These are phyloP conservation scores for Linum lewisii DNA, from an alignment of 345 rosid species.

Conservation along the genomic window DNA sequence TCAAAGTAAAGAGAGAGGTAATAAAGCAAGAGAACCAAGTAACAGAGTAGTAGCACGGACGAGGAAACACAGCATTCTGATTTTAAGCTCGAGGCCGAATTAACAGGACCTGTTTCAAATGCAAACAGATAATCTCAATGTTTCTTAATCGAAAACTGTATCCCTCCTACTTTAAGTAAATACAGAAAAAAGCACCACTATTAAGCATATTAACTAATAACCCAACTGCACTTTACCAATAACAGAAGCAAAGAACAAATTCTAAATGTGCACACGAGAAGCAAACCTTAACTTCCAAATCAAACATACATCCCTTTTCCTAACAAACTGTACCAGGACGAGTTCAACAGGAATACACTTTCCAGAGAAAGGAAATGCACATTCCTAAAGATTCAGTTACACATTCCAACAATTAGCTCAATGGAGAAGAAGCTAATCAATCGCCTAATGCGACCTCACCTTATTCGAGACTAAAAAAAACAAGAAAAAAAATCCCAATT, in stretches of 20 bases:
- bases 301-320: background rate
- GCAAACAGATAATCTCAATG: conserved; percentile 24
- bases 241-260: background rate
- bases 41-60: background rate
- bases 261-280: background rate
- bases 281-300: background rate
- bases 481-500: background rate
- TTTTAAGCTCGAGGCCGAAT: conserved; percentile 3
- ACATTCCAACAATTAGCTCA: no score
- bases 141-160: conserved; percentile 11
- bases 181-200: conserved; percentile 16
- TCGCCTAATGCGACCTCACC: no score
- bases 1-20: background rate
- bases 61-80: background rate
- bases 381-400: no score
- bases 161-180: conserved; percentile 5
- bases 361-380: no score
- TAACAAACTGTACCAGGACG: no score
- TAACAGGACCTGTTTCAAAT: conserved; percentile 25
- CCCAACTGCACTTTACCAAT: background rate
- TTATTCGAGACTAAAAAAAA: no score
- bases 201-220: conserved; percentile 7
- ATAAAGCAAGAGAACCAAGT: background rate
- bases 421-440: background rate
- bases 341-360: background rate